Conservation (phyloP, 1,284 basidiomycete species). For the Irpex rosettiformis region DNA sequence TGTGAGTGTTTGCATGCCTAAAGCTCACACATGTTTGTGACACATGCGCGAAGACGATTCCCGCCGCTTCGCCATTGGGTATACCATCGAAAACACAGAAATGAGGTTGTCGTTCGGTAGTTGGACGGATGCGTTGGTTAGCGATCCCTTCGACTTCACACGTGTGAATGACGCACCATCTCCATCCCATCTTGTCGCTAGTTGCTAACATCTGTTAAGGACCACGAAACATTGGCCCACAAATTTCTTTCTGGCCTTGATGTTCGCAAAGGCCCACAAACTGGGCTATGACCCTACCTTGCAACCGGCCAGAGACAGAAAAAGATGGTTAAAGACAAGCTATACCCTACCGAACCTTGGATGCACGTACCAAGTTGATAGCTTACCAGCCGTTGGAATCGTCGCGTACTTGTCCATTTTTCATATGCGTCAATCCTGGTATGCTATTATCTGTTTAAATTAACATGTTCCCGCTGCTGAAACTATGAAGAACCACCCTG, state of each 20-base stretch:
- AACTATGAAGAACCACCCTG: no score
- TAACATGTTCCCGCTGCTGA: no score
- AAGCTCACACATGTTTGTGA: neutral
- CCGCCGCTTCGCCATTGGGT: slow-evolving; percentile 10
- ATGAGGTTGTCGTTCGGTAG: slow-evolving; percentile 9
- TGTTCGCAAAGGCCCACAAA: slow-evolving; percentile 10
- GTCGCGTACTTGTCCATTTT: no score
- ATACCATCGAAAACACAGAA: slow-evolving; percentile 7
- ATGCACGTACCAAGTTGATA: no score
- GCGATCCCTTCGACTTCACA: slow-evolving; percentile 4
- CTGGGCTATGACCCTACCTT: no score
- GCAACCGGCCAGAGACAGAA: no score
- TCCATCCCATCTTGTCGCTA: neutral
- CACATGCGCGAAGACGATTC: slow-evolving; percentile 9
- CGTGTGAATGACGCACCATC: neutral
- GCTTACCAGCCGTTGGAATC: no score
- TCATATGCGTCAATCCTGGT: no score
- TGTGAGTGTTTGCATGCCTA: neutral
- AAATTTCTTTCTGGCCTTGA: slow-evolving; percentile 4
- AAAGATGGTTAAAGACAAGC: no score
- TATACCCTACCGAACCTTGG: no score
- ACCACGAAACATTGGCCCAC: slow-evolving; percentile 4
- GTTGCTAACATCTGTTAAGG: neutral
- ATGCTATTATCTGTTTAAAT: no score
- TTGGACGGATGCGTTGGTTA: slow-evolving; percentile 3